Evolutionary conservation across 495 filamentous ascomycete species (phyloP), one percentile per base, ranked within the genome.

Genomic region (Penicillium paradoxum): DNA sequence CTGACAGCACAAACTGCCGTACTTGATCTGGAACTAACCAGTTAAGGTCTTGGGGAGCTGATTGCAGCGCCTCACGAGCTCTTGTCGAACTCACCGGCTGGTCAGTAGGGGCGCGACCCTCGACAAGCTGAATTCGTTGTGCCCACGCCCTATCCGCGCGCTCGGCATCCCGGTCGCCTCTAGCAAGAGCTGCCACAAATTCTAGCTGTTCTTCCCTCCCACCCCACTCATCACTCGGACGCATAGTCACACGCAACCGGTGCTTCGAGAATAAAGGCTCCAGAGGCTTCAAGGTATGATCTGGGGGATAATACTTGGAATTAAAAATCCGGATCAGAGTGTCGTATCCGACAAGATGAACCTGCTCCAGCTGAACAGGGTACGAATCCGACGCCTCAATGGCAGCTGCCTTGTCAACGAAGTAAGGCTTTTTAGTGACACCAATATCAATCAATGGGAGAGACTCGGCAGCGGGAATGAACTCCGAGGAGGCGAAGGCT

Each of bases 331-430:
- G 83, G 17, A 89, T 84, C 27, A 97, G 63, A 0, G 92, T 96
- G 70, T 98, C 92, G 60, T 83, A 97, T 27, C 92, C 92, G 0
- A 82, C 84, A 15, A 98, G 78, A 70, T 93, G 89, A 17, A 91
- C 73, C 61, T 95, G 89, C 54, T 83, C 77, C 8, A 68, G 55
- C 6, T 60, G 38, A 9, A 37, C 5, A 0, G 73, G 63, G 57
- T 85, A 89, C 9, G 76, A 68, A 2, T 64, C 75, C 2, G 74
- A 76, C 0, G 65, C 54, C 10, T 79, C 78, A 29, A 97, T 86
- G 0, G 81, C 84, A n/a, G 67, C 55, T 0, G 85, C 83, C 65
- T 97, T 97, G 54, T 92, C 89, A 37, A 86, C 76, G 58, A 96
- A 97, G 59, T 89, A 91, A 0, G 93, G 90, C 36, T 82, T 76